Evolutionary conservation across 169 alveolate genomes (phyloP), one percentile per base, ranked within the genome.

Genomic region (Plasmodium sp.): DNA sequence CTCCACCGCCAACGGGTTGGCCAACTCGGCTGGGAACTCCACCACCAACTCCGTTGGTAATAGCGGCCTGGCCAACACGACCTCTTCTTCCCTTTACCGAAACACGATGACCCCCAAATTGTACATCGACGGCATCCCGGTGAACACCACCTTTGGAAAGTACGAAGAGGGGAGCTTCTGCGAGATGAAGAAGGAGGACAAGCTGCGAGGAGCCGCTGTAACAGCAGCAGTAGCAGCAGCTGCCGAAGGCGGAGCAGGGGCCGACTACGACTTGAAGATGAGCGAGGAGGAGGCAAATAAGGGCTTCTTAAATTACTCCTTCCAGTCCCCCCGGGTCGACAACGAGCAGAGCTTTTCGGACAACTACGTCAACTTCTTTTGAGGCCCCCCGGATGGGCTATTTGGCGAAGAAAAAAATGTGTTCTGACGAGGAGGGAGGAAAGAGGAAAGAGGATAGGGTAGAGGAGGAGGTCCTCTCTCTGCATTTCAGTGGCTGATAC

Each of bases 361-460:
- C 36, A 75, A 54, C 54, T 86, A 86, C 62, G 85, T 74, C 6
- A 86, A 86, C 80, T 86, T 86, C 81, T 86, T 86, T 56, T 75
- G 81, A 86, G 43, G 22, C 54, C 27, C 22, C 45, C n/a, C 39
- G 27, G 5, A 16, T 41, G 41, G 14, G 22, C 36, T 36, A 71
- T 71, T 22, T 22, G 27, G 27, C 27, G 33, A 71, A 71, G 5
- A 39, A 39, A 39, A 39, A 39, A 39, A 39, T 22, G 27, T 22
- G 27, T 56, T 56, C 3, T n/a, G 27, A 56, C 31, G 27, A 39
- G 45, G 7, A 39, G 5, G 5, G 41, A 22, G 27, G 27, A 22
- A 0, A 22, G 27, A 22, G 27, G 27, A 22, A 22, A 22, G 27
- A 22, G 27, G 27, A 22, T n/a, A n/a, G n/a, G n/a, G n/a, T n/a